Evolutionary conservation across 345 rosid genomes (phyloP).

Genomic region (Acer yangbiense): DNA sequence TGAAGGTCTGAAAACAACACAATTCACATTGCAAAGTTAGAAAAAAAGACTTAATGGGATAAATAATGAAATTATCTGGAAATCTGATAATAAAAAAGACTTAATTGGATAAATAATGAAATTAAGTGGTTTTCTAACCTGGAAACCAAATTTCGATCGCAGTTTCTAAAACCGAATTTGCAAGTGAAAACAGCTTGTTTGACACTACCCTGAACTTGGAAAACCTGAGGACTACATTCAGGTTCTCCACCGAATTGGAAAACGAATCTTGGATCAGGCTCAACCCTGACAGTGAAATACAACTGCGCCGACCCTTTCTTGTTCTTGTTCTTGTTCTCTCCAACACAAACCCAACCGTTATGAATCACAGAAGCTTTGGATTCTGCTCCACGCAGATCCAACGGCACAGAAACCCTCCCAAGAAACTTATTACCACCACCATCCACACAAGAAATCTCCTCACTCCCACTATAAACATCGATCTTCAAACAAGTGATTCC

Average conservation of each 20-base stretch:
- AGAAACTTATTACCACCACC: conserved; percentile 40
- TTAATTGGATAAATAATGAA: too few relatives aligned
- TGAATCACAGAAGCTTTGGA: conserved; percentile 55
- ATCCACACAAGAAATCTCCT: conserved; percentile 45
- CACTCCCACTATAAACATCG: conserved; percentile 47
- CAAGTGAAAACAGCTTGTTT: conserved; percentile 94
- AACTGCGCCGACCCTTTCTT: conserved; percentile 43
- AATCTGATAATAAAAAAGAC: too few relatives aligned
- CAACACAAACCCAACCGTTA: conserved; percentile 67
- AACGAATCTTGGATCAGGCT: conserved; percentile 90
- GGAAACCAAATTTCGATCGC: conserved; percentile 61
- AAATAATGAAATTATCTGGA: too few relatives aligned
- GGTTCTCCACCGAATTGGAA: conserved; percentile 90
- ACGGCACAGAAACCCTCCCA: conserved; percentile 53
- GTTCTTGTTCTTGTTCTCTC: conserved; percentile 27
- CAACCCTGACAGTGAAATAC: conserved; percentile 55
- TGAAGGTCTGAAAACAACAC: conserved; percentile 49
- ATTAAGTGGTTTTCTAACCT: conserved; percentile 39
- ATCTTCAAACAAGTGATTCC: conserved; percentile 33
- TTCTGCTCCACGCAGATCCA: conserved; percentile 68
- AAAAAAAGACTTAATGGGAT: too few relatives aligned
- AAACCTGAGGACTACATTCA: conserved; percentile 95
- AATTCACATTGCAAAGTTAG: too few relatives aligned
- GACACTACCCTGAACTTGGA: conserved; percentile 82
- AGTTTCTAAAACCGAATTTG: conserved; percentile 75